These are phyloP conservation scores for Gracilaria caudata DNA, from an alignment of 23 red algal genomes.

Conservation along the genomic window DNA sequence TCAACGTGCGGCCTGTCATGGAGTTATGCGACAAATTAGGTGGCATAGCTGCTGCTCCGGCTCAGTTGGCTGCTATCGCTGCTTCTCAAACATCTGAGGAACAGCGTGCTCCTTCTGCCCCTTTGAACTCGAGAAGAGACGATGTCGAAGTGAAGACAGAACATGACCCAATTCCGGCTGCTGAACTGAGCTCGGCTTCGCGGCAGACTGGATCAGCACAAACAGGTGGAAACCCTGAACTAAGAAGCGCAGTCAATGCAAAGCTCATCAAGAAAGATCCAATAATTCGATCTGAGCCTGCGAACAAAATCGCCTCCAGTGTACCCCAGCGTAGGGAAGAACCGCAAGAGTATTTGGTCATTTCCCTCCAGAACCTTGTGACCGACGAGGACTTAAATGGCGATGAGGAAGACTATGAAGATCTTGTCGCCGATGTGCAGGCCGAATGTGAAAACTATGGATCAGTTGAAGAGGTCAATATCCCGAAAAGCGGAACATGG, in stretches of 20 bases:
- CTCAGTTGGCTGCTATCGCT: slow-evolving; percentile 40
- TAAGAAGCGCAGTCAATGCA: background rate
- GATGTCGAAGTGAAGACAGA: background rate
- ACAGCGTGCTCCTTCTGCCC: background rate
- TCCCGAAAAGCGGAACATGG: slow-evolving; percentile 46
- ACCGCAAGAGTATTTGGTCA: slow-evolving; percentile 3
- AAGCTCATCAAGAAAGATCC: background rate
- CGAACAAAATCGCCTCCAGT: background rate
- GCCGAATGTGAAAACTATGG: slow-evolving; percentile 65
- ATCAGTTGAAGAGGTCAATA: slow-evolving; percentile 43
- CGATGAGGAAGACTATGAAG: slow-evolving; percentile 62
- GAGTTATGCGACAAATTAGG: slow-evolving; percentile 47
- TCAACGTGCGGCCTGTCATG: slow-evolving; percentile 46
- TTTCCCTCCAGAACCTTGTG: slow-evolving; percentile 58
- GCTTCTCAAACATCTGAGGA: slow-evolving; percentile 7
- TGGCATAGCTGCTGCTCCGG: slow-evolving; percentile 47
- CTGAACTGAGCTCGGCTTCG: background rate
- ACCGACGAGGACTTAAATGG: slow-evolving; percentile 67
- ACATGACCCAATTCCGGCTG: background rate
- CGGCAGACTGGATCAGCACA: background rate
- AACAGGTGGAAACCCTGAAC: background rate
- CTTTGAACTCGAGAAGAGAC: background rate
- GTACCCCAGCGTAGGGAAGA: background rate
- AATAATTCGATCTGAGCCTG: background rate
- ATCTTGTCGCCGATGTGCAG: slow-evolving; percentile 58